Conservation (phyloP, 1,139 yeast species). For the Scheffersomyces illinoinensis region DNA sequence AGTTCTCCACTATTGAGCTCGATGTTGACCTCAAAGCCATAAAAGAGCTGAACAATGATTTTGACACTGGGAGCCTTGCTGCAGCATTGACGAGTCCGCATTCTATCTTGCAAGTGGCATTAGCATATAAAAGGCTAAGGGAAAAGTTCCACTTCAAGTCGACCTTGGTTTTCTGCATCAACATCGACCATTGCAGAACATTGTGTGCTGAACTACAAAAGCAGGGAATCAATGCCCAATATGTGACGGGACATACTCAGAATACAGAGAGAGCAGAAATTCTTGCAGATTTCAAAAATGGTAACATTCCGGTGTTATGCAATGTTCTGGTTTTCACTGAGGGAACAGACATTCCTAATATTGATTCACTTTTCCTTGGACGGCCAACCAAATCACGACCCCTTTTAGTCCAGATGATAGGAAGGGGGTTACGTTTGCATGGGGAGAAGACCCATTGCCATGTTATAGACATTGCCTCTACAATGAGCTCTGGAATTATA, state of each 20-base stretch:
- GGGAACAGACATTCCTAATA: slow-evolving; percentile 92
- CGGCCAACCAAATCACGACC: slow-evolving; percentile 81
- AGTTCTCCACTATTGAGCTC: slow-evolving; percentile 58
- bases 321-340: slow-evolving; percentile 93
- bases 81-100: slow-evolving; percentile 53
- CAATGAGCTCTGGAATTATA: slow-evolving; percentile 56
- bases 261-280: slow-evolving; percentile 51
- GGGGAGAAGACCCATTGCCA: slow-evolving; percentile 67
- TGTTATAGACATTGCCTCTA: slow-evolving; percentile 74
- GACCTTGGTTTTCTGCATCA: slow-evolving; percentile 77
- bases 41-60: slow-evolving; percentile 48
- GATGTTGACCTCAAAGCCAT: slow-evolving; percentile 40
- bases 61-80: slow-evolving; percentile 52
- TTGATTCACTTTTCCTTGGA: slow-evolving; percentile 76
- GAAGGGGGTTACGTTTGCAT: slow-evolving; percentile 77
- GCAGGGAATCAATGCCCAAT: slow-evolving; percentile 70
- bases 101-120: slow-evolving; percentile 55
- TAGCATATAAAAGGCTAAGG: slow-evolving; percentile 54
- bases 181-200: slow-evolving; percentile 62
- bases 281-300: slow-evolving; percentile 59
- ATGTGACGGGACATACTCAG: slow-evolving; percentile 69
- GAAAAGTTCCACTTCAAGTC: slow-evolving; percentile 47
- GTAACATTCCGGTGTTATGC: slow-evolving; percentile 69
- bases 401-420: slow-evolving; percentile 82
- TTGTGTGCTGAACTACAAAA: slow-evolving; percentile 55